Evolutionary conservation across 495 filamentous ascomycete species (phyloP), one percentile per base, ranked within the genome.

Genomic region (Jackrogersella minutella): DNA sequence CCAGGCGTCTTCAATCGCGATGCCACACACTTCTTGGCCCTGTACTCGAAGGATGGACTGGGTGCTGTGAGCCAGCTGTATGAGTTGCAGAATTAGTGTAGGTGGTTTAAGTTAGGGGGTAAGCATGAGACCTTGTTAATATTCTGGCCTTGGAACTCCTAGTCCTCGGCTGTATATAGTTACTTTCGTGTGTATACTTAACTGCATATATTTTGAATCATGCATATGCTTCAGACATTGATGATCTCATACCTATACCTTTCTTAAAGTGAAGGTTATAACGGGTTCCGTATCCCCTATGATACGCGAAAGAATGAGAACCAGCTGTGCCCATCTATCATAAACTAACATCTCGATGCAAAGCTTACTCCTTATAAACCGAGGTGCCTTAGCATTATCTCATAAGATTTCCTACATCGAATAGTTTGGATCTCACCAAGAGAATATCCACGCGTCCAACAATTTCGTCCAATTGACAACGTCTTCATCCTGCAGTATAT

Each of bases 1-100:
- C 76, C 80, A 1, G 81, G 81, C 6, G 16, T 84, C 47, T 75
- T 77, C 21, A 65, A 58, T 37, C 54, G 56, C 17, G 57, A 66
- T 22, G 21, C 55, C 26, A 61, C 50, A 17, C 56, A 66, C 40
- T 55, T 66, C 13, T 24, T 56, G 31, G 56, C 63, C 14, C 33
- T 66, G 49, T 66, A 66, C 34, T 60, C 56, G 5, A 66, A 40
- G 22, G 62, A 58, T 31, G 54, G 62, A 5, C 55, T 65, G 0
- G 62, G 62, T 3, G 54, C 39, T 40, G 54, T 65, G 36, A 54
- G 54, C 31, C 62, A 65, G 54, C 10, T 59, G n/a, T 65, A 58
- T 17, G 54, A 65, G 31, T 28, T 58, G 17, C 47, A 33, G 22
- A 39, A 65, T 13, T 65, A 58, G 37, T 7, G 2, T 16, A 17